Conservation (phyloP, 148 eudicot species). For the Dysphania ambrosioides region DNA sequence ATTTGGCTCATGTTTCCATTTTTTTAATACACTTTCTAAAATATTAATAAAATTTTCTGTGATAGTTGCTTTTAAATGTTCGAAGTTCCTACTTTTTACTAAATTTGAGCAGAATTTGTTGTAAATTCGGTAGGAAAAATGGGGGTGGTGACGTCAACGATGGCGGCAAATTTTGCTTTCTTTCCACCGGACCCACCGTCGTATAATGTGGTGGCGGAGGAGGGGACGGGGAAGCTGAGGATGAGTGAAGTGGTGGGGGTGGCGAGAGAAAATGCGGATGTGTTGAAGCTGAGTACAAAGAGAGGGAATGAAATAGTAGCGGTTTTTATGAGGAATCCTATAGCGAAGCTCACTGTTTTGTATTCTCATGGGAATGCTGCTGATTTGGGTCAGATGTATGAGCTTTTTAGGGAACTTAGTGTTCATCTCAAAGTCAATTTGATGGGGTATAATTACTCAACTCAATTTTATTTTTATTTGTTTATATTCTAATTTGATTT, state of each 20-base stretch:
- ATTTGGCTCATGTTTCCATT: too few species aligned
- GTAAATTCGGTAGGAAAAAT: constrained; percentile 23
- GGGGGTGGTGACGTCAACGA: constrained; percentile 76
- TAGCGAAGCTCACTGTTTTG: constrained; percentile 50
- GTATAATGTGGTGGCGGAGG: constrained; percentile 41
- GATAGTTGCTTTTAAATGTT: too few species aligned
- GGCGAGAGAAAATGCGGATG: constrained; percentile 37
- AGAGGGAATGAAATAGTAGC: constrained; percentile 45
- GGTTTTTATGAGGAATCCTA: constrained; percentile 42
- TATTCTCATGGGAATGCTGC: constrained; percentile 90
- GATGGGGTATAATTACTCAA: constrained; percentile 51
- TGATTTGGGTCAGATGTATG: constrained; percentile 85
- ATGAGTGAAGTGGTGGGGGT: constrained; percentile 32
- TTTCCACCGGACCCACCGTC: constrained; percentile 82
- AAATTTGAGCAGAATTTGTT: background rate
- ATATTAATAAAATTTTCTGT: too few species aligned
- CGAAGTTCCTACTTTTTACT: too few species aligned
- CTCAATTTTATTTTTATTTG: too few species aligned
- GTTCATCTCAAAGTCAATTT: constrained; percentile 64
- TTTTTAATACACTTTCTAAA: too few species aligned
- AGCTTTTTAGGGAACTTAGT: constrained; percentile 66
- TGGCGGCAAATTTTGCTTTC: constrained; percentile 88
- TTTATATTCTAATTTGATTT: too few species aligned
- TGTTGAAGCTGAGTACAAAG: constrained; percentile 32
- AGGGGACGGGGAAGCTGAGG: constrained; percentile 39